Base-by-base conservation (phyloP, 2,329 filamentous ascomycete genomes). In the Pyrenochaeta sp. region DNA sequence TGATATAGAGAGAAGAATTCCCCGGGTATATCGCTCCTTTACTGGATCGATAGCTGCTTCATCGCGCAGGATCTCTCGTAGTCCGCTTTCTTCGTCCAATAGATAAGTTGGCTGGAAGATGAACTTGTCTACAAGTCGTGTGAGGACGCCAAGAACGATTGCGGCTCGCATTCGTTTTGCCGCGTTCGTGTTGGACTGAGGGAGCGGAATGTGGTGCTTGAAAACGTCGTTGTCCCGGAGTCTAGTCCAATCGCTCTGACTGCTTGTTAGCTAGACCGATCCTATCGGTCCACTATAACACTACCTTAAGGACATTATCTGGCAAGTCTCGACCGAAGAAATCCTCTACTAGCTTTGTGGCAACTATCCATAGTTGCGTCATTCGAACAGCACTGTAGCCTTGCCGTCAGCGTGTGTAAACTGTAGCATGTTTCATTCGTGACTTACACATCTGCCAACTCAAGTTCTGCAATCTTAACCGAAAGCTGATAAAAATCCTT, bases 61-160 rank as follows among this genome's bases (percentile, higher is more conserved):
- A 24, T 32, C 8, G 27, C 34, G 39, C 7, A 53, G 35, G n/a
- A 38, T 6, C 23, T 48, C 42, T 21, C 45, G 47, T 11, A 52
- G 19, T 15, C 48, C 44, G 27, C 39, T 45, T 4, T 44, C 24
- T 31, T 53, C 51, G 15, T 38, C 15, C 19, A 58, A 24, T 55
- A 71, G 35, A 38, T 71, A 70, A 1, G 51, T 63, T 3, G 67
- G 67, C 24, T 71, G 65, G 44, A 73, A 71, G 21, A 73, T 57
- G 23, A 65, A 41, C 17, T 59, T 41, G 28, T 53, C 41, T 4
- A 73, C 48, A 26, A 69, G 55, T 7, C 50, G 37, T 1, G 58
- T 51, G 3, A 73, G 27, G 24, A 68, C 45, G 8, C 54, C 60
- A 6, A 72, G 48, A 6, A 65, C 52, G 6, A 65, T 44, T 11